phyloP scores from a whole-genome alignment of 805 yeast genomes.

The Nakazawaea anatomiae region DNA sequence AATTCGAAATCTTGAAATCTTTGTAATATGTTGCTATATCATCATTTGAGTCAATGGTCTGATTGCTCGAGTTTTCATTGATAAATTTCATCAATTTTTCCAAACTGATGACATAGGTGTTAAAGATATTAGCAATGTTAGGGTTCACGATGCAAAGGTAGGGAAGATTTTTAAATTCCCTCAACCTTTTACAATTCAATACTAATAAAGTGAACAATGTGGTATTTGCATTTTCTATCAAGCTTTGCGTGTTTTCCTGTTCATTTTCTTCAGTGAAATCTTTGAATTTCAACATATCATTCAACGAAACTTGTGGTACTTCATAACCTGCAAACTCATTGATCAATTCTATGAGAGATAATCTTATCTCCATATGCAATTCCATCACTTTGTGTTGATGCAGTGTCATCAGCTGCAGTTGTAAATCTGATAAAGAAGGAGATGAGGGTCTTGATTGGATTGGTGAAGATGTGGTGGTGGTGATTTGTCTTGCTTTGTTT shows the following conservation, averaged over 20 bases:
- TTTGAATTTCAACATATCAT: constrained; percentile 41
- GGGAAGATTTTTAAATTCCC: constrained; percentile 68
- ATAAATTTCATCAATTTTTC: constrained; percentile 37
- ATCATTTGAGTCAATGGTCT: background rate
- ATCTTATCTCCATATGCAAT: constrained; percentile 43
- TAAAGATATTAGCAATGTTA: constrained; percentile 71
- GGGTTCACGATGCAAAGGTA: constrained; percentile 86
- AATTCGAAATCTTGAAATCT: constrained; percentile 32
- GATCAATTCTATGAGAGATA: constrained; percentile 53
- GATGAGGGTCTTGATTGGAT: background rate
- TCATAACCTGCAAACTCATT: constrained; percentile 48
- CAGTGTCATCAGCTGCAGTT: background rate
- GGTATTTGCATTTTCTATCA: constrained; percentile 42
- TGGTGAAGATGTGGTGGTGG: background rate
- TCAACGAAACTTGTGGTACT: constrained; percentile 47
- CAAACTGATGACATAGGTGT: constrained; percentile 67
- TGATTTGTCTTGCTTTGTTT: background rate
- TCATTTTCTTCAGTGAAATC: constrained; percentile 23
- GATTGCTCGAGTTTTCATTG: constrained; percentile 24
- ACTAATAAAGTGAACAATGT: constrained; percentile 53
- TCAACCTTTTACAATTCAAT: constrained; percentile 64
- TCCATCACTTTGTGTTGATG: constrained; percentile 2
- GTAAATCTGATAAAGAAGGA: background rate
- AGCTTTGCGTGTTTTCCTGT: constrained; percentile 23
- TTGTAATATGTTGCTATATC: constrained; percentile 22